Conservation (phyloP, 768 basidiomycete species). For the Steccherinum ochraceum region DNA sequence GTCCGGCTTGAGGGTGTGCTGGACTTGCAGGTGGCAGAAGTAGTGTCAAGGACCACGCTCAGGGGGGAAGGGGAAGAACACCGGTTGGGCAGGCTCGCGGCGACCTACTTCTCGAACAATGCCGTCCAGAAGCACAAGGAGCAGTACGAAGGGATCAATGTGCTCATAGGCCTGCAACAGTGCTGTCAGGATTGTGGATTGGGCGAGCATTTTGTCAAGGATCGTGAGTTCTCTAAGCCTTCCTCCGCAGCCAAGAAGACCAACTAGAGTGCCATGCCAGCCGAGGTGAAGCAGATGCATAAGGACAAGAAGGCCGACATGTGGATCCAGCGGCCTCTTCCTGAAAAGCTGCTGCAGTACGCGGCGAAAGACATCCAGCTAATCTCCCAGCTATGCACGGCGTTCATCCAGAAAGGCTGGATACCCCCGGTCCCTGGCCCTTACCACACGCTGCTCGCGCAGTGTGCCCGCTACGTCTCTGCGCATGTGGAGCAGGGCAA, state of each 20-base stretch:
- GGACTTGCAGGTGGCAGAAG: slow-evolving; percentile 37
- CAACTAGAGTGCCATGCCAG: slow-evolving; percentile 13
- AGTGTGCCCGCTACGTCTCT: slow-evolving; percentile 16
- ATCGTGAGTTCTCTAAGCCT: slow-evolving; percentile 22
- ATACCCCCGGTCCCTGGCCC: slow-evolving; percentile 2
- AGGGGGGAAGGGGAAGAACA: slow-evolving; percentile 11
- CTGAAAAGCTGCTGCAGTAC: slow-evolving; percentile 29
- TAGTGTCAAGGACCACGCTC: slow-evolving; percentile 12
- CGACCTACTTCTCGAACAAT: slow-evolving; percentile 17
- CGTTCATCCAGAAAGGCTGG: slow-evolving; percentile 21
- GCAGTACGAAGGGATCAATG: slow-evolving; percentile 26
- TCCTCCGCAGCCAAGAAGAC: background rate
- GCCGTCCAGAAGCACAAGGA: slow-evolving; percentile 19
- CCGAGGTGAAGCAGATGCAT: slow-evolving; percentile 32
- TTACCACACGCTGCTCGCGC: slow-evolving; percentile 5
- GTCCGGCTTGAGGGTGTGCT: slow-evolving; percentile 27
- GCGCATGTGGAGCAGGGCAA: slow-evolving; percentile 10
- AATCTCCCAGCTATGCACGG: slow-evolving; percentile 28
- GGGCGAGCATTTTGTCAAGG: slow-evolving; percentile 22
- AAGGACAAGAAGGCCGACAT: slow-evolving; percentile 19
- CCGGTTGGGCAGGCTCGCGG: slow-evolving; percentile 22
- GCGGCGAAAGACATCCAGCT: slow-evolving; percentile 37
- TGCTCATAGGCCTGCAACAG: slow-evolving; percentile 29
- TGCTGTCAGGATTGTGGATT: slow-evolving; percentile 23
- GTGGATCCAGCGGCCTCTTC: slow-evolving; percentile 34